phyloP scores from a whole-genome alignment of 805 yeast species.

The Wickerhamomyces alni region DNA sequence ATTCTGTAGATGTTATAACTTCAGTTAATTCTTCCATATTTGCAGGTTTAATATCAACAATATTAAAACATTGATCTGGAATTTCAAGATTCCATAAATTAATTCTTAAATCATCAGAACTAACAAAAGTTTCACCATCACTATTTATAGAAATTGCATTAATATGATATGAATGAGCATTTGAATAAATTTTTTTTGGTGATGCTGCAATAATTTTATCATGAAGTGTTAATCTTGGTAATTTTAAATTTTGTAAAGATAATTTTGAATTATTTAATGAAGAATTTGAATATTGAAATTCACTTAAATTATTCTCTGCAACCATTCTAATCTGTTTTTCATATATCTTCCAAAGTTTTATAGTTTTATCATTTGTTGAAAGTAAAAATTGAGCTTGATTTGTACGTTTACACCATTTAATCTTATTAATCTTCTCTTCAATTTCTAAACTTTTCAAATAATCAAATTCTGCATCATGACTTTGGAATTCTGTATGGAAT shows the following conservation, averaged over 20 bases:
- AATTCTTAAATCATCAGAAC: constrained; percentile 90
- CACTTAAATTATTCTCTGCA: constrained; percentile 78
- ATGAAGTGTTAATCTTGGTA: constrained; percentile 89
- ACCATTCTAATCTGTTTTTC: constrained; percentile 91
- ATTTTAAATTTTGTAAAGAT: constrained; percentile 44
- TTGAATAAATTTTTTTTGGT: constrained; percentile 85
- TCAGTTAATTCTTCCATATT: constrained; percentile 99
- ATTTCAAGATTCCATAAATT: constrained; percentile 93
- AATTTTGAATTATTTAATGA: constrained; percentile 21
- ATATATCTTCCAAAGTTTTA: constrained; percentile 93
- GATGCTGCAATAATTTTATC: constrained; percentile 94
- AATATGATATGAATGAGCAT: constrained; percentile 98
- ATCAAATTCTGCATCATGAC: constrained; percentile 98
- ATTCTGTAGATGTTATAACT: constrained; percentile 93
- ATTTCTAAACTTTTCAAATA: constrained; percentile 92
- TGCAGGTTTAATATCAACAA: constrained; percentile 95
- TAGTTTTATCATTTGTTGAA: constrained; percentile 96
- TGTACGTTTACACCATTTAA: constrained; percentile 88
- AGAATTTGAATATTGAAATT: constrained; percentile 20
- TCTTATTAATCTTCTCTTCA: constrained; percentile 96
- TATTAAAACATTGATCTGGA: constrained; percentile 92
- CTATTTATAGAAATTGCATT: constrained; percentile 91
- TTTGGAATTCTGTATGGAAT: constrained; percentile 94
- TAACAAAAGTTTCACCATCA: constrained; percentile 92
- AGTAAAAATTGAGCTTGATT: constrained; percentile 87